These are phyloP conservation scores for Aspergillus carbonarius DNA, from an alignment of 2,329 filamentous ascomycete genomes.

Conservation along the genomic window DNA sequence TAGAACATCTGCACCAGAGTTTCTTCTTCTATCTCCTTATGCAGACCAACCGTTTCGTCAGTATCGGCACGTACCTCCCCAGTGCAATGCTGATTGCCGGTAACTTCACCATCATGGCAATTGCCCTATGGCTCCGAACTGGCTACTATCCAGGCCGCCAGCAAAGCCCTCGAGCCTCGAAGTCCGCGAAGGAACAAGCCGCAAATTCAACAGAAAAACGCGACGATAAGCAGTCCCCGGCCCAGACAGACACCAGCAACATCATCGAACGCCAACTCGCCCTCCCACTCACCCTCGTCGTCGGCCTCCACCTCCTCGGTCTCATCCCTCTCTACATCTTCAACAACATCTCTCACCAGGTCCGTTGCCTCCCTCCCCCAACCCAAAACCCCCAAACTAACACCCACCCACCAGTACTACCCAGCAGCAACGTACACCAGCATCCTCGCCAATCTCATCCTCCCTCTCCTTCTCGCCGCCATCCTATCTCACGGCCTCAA, in stretches of 20 bases:
- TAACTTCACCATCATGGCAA: slow-evolving; percentile 94
- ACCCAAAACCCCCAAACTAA: slow-evolving; percentile 12
- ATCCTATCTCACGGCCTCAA: slow-evolving; percentile 51
- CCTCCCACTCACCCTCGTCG: slow-evolving; percentile 67
- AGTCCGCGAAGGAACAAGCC: slow-evolving; percentile 19
- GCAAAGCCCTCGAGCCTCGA: slow-evolving; percentile 26
- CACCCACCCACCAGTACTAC: slow-evolving; percentile 52
- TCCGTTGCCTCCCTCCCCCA: slow-evolving; percentile 44
- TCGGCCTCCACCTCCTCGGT: slow-evolving; percentile 71
- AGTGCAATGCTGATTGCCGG: slow-evolving; percentile 96
- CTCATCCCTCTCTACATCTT: slow-evolving; percentile 83
- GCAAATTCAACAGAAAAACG: slow-evolving; percentile 11
- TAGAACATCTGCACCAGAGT: slow-evolving; percentile 96
- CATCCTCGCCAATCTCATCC: slow-evolving; percentile 52
- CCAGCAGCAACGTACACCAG: slow-evolving; percentile 60
- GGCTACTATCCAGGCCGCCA: slow-evolving; percentile 53
- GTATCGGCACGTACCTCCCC: slow-evolving; percentile 94
- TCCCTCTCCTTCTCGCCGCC: slow-evolving; percentile 59
- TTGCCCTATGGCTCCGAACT: slow-evolving; percentile 89
- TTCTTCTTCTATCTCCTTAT: slow-evolving; percentile 99
- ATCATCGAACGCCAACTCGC: slow-evolving; percentile 43
- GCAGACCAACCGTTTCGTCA: slow-evolving; percentile 89
- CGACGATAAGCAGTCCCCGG: slow-evolving; percentile 4
- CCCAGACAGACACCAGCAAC: slow-evolving; percentile 20
- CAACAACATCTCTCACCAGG: slow-evolving; percentile 67